Base-by-base conservation (phyloP, 2,329 filamentous ascomycete species). In the Neofusicoccum ribis region DNA sequence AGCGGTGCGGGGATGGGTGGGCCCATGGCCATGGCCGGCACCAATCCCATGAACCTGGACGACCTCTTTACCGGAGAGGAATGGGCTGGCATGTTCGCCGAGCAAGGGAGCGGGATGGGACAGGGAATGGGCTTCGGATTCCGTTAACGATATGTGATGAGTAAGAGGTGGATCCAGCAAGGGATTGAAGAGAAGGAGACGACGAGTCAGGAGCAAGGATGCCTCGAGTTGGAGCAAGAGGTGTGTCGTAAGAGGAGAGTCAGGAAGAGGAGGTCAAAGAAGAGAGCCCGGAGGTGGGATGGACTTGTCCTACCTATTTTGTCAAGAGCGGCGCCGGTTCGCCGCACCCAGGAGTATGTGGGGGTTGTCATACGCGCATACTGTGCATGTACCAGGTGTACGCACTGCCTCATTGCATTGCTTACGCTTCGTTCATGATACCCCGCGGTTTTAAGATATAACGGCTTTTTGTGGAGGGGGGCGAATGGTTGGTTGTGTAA, bases 31-130 rank as follows among this genome's bases (percentile, higher is more conserved):
- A 60, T 60, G 56, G 43, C 56, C 5, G 58, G 50, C 46, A 54
- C 20, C 37, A 44, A 31, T n/a, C 27, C 41, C n/a, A 60, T 52
- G 56, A 50, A 61, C 23, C 12, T 79, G 37, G 74, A 79, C 39
- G 73, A 79, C 17, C 46, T 79, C 9, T 72, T 80, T 41, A 73
- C 71, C 17, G 74, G 75, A 34, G 77, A 79, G 51, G 77, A 79
- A 64, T 80, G 78, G 78, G 73, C 74, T 6, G 76, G 76, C 27
- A 72, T 76, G 20, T 77, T 78, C 37, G 71, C 76, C 67, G 75
- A 79, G 51, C 73, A 73, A 47, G 72, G 72, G 7, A 66, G 77
- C 43, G 71, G 72, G 5, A 63, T 77, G 41, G 70, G 69, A 51
- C 52, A 60, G 37, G 52, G 52, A n/a, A 65, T 65, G 63, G 63